Evolutionary conservation across 2,329 filamentous ascomycete species (phyloP).

Genomic region (Parasarocladium wereldwijsianum): DNA sequence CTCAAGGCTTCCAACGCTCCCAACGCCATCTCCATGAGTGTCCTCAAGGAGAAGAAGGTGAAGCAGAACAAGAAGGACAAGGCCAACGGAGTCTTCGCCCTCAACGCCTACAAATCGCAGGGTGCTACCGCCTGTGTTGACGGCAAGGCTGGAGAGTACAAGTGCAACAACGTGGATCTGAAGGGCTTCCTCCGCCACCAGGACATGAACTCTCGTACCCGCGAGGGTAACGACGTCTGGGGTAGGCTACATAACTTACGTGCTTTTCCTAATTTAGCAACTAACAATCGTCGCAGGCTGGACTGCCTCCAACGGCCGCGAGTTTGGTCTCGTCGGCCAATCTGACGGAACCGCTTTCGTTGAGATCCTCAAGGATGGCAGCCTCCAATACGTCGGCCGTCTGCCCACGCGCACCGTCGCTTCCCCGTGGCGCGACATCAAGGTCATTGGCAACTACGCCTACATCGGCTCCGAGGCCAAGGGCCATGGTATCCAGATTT

Average conservation of each 20-base stretch:
- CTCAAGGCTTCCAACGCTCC: constrained; percentile 8
- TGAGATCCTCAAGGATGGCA: constrained; percentile 28
- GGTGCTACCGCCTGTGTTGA: constrained; percentile 11
- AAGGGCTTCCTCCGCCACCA: constrained; percentile 22
- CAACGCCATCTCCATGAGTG: constrained; percentile 8
- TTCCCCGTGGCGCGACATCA: constrained; percentile 25
- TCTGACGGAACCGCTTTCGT: constrained; percentile 34
- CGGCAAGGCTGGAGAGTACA: constrained; percentile 19
- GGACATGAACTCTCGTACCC: constrained; percentile 19
- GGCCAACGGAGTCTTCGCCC: constrained; percentile 8
- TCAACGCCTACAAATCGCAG: constrained; percentile 7
- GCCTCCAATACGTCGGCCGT: constrained; percentile 29
- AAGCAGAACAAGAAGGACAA: constrained; percentile 5
- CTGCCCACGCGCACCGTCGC: constrained; percentile 25
- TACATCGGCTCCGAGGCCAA: constrained; percentile 28
- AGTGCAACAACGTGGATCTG: constrained; percentile 22
- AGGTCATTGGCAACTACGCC: constrained; percentile 20
- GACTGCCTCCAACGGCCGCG: constrained; percentile 30
- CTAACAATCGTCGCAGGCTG: too few species aligned
- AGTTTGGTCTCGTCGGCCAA: constrained; percentile 33
- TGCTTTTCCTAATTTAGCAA: neutral
- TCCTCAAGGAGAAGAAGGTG: constrained; percentile 7
- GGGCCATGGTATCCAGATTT: constrained; percentile 47
- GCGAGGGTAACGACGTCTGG: constrained; percentile 22
- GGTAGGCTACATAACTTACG: constrained; percentile 7